Evolutionary conservation across 768 basidiomycete species (phyloP).

Genomic region (Clathrus columnatus): DNA sequence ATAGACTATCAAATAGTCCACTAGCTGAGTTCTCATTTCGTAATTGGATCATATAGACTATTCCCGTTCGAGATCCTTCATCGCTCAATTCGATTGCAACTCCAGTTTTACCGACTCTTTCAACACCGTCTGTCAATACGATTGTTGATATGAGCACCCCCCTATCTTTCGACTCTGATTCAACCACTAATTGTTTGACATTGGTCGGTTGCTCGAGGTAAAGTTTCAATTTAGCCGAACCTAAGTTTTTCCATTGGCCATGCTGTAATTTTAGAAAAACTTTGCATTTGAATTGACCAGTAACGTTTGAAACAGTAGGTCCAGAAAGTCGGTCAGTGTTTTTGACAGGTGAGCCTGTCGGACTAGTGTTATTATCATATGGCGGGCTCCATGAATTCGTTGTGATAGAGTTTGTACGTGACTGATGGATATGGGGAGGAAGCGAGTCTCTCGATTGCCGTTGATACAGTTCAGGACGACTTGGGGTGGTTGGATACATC

Average conservation of each 20-base stretch:
- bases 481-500: constrained; percentile 19
- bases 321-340: constrained; percentile 45
- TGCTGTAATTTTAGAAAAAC: constrained; percentile 93
- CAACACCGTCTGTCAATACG: constrained; percentile 91
- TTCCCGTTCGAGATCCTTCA: constrained; percentile 82
- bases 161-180: constrained; percentile 69
- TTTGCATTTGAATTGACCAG: constrained; percentile 96
- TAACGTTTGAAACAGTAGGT: constrained; percentile 67
- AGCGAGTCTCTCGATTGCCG: constrained; percentile 40
- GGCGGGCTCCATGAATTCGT: constrained; percentile 28
- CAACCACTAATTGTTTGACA: constrained; percentile 93
- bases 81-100: constrained; percentile 94
- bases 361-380: constrained; percentile 48
- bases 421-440: constrained; percentile 51
- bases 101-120: constrained; percentile 97
- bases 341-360: constrained; percentile 72
- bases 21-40: constrained; percentile 82
- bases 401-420: constrained; percentile 41
- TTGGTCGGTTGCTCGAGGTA: constrained; percentile 81
- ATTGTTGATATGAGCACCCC: constrained; percentile 88
- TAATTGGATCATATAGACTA: constrained; percentile 95
- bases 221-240: constrained; percentile 77
- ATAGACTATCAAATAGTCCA: constrained; percentile 76
- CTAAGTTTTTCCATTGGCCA: constrained; percentile 96
- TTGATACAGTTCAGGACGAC: constrained; percentile 13